Base-by-base conservation (phyloP, 768 basidiomycete genomes). In the Amanita rubescens region DNA sequence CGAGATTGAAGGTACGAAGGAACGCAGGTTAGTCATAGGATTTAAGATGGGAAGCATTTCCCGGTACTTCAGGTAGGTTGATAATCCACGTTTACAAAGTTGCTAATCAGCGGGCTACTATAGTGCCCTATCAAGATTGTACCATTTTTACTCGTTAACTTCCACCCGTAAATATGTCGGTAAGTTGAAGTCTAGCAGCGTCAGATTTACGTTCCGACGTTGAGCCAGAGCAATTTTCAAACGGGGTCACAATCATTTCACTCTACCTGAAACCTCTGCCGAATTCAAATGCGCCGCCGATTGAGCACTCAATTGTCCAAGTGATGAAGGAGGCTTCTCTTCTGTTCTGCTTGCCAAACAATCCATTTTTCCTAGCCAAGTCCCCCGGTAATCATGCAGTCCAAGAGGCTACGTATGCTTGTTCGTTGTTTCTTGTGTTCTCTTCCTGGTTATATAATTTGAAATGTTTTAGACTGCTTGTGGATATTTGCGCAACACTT, bases 401-500 rank as follows among this genome's bases (percentile, higher is more conserved):
- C 2, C 96, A 99, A 66, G 96, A 98, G 66, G 94, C 95, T 14
- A 90, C 91, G 4, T 96, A 97, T 65, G 90, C 90, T 25, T 93
- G 90, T 90, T 58, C 51, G 85, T 51, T 5, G 22, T 20, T 44
- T 51, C 10, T 51, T 51, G 8, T 49, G n/a, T 51, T 19, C 5
- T 12, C 0, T 44, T 20, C 10, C 22, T 33, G 34, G 19, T 47
- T 55, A 5, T 46, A 65, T 38, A 10, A 6, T 10, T n/a, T n/a
- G n/a, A n/a, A n/a, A n/a, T n/a, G n/a, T n/a, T n/a, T n/a, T 51
- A 85, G 94, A 98, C 67, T 92, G 84, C 59, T 96, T 91, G 32
- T 98, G 94, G 94, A 82, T 98, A 61, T 98, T 99, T 64, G 93
- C 94, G 2, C 94, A 96, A 67, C 94, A 97, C 67, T 97, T 97